phyloP scores from a whole-genome alignment of 345 rosid species.

The Raphanus raphanistrum region DNA sequence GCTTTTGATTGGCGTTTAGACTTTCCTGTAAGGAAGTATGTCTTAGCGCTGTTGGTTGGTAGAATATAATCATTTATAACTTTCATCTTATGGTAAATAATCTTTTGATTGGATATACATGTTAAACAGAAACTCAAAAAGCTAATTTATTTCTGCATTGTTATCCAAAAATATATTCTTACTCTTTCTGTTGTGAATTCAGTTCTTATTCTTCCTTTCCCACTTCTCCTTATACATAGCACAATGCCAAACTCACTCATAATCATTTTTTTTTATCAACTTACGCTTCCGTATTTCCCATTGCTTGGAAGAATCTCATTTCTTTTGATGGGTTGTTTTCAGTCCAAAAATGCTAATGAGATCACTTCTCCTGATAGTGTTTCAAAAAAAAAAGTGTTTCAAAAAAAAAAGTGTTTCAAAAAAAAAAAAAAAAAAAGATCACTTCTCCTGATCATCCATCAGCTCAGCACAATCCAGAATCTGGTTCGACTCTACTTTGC shows the following conservation, averaged over 20 bases:
- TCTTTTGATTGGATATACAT: background rate
- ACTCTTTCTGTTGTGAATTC: background rate
- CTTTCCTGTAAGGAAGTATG: background rate
- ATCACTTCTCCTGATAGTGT: slow-evolving; percentile 46
- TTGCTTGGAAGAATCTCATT: background rate
- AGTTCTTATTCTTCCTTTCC: background rate
- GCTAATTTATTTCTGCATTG: background rate
- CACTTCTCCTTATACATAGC: background rate
- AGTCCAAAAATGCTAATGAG: slow-evolving; percentile 56
- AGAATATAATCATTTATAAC: background rate
- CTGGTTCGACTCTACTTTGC: slow-evolving; percentile 6
- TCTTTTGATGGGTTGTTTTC: slow-evolving; percentile 65
- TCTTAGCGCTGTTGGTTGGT: background rate
- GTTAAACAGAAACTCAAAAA: background rate
- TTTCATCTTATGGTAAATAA: background rate
- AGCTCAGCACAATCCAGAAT: slow-evolving; percentile 46
- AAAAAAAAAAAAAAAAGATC: no score
- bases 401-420: no score
- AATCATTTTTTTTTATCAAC: slow-evolving; percentile 1
- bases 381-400: no score
- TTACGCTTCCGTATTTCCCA: background rate
- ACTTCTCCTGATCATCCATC: slow-evolving; percentile 57
- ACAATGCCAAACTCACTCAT: background rate
- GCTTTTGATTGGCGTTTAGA: background rate
- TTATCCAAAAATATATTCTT: background rate